Evolutionary conservation across 306 rosid genomes (phyloP), one percentile per base, ranked within the genome.

Genomic region (Prunus mongolica): DNA sequence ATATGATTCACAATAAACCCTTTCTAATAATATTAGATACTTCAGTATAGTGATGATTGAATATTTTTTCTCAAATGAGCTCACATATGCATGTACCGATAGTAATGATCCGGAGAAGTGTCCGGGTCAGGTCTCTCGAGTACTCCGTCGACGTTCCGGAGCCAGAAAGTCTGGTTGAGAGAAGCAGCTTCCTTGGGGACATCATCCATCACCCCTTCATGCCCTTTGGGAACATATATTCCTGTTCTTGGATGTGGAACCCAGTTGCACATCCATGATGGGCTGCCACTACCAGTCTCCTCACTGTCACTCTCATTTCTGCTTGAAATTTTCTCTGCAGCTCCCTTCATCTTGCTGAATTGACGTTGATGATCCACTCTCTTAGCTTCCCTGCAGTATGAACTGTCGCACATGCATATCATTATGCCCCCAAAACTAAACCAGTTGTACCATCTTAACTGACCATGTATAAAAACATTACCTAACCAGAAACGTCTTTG

Each of bases 141-240:
- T 2, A 88, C 88, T 55, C 81, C 93, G 51, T 90, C 87, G 12
- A 76, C 76, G 32, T 86, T 84, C 72, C 97, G 74, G 32, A 88
- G 84, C 97, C 97, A 93, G 65, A 27, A 84, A 54, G 83, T 73
- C 5, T 65, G 73, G 73, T 47, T 60, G 58, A 88, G 83, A 14
- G 79, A 83, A 49, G 94, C 89, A 16, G 94, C 89, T 74, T 67
- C 77, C 8, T 70, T 82, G 2, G 96, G 92, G 45, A 93, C 87
- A 73, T 86, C 96, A 5, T 86, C 83, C 86, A 93, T 82, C 34
- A 90, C 91, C 84, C 82, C 16, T 25, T 93, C 97, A 69, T 86
- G 94, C 19, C 97, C 97, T 76, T 77, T 68, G 3, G 97, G 97
- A 27, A 83, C 81, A 71, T 89, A 93, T 69, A 93, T 87, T 28